Percentiles rank a stretch among this genome's conserved stretches.
Conservation (phyloP, 352 stramenopile genomes). For the Pythium folliculosum region DNA sequence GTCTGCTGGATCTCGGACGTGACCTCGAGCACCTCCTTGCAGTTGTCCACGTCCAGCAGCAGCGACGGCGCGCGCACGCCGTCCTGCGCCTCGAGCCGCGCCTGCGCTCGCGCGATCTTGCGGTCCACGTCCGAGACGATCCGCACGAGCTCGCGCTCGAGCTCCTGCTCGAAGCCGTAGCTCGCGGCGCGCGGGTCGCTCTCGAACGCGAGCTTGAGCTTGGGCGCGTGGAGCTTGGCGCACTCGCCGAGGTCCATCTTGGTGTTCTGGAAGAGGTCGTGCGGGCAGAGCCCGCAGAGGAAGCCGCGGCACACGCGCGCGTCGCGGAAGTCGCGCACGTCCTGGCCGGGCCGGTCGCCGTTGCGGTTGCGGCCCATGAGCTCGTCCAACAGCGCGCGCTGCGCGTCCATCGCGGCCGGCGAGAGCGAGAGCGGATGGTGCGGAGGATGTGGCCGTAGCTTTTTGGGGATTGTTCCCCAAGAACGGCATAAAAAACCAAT, state of each 20-base stretch:
- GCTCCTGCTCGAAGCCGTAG: slow-evolving; percentile 71
- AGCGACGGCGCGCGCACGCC: slow-evolving; percentile 46
- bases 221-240: slow-evolving; percentile 65
- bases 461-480: too few relatives aligned
- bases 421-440: neutral
- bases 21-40: slow-evolving; percentile 71
- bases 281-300: slow-evolving; percentile 80
- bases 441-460: too few relatives aligned
- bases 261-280: slow-evolving; percentile 91
- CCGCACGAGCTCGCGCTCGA: slow-evolving; percentile 66
- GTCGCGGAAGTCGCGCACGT: slow-evolving; percentile 73
- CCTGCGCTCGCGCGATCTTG: slow-evolving; percentile 74
- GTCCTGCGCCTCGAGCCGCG: slow-evolving; percentile 69
- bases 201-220: slow-evolving; percentile 68
- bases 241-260: slow-evolving; percentile 85
- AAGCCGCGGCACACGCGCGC: slow-evolving; percentile 79
- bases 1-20: slow-evolving; percentile 71
- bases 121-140: slow-evolving; percentile 77
- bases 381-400: slow-evolving; percentile 85
- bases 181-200: slow-evolving; percentile 33
- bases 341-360: slow-evolving; percentile 79
- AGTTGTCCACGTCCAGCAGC: slow-evolving; percentile 47
- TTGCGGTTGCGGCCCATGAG: slow-evolving; percentile 93
- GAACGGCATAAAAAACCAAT: too few relatives aligned
- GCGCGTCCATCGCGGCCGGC: slow-evolving; percentile 63